Base-by-base conservation (phyloP, 257 asterid species). In the Ilex asprella region DNA sequence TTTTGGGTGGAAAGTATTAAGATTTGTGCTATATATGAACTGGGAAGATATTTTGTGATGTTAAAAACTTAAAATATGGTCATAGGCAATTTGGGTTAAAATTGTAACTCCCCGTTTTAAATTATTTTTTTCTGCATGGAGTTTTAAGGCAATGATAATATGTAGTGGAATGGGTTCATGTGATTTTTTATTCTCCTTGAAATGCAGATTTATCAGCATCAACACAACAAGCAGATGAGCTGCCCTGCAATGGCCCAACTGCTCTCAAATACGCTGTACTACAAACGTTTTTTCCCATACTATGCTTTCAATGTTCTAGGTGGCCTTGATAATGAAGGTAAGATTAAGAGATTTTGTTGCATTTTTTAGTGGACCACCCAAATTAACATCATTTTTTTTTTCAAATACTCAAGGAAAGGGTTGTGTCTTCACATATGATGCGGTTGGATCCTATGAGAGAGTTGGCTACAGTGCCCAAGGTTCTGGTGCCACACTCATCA, bases 381-480 rank as follows among this genome's bases (percentile, higher is more conserved):
- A 6, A 59, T 58, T 69, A 50, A 43, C 16, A 14, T 73, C 54
- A 62, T 65, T 39, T 15, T 68, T 74, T 53, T 63, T 30, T 56
- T 46, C 59, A 61, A 62, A 44, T 61, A 61, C 60, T 77, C 30
- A 61, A 90, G 97, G 97, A 30, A 91, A 91, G 85, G 98, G 98
- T 39, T 91, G 96, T 67, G 98, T 91, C 77, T 91, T 81, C 84
- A 91, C 98, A 39, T 91, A 91, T 66, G 98, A 91, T 64, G 98
- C 95, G 53, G 98, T 91, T 74, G 95, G 98, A 61, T 91, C 98
- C 49, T 91, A 88, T 67, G 98, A 91, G 77, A 82, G 98, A 76
- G 96, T 88, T 67, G 98, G 98, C 52, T 91, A 91, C 79, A 91
- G 98, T 61, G 83, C 98, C 68, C 98, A 91, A 68, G 98, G 98